These are phyloP conservation scores for Corinectria fuckeliana DNA, from an alignment of 2,329 filamentous ascomycete species.

Conservation along the genomic window DNA sequence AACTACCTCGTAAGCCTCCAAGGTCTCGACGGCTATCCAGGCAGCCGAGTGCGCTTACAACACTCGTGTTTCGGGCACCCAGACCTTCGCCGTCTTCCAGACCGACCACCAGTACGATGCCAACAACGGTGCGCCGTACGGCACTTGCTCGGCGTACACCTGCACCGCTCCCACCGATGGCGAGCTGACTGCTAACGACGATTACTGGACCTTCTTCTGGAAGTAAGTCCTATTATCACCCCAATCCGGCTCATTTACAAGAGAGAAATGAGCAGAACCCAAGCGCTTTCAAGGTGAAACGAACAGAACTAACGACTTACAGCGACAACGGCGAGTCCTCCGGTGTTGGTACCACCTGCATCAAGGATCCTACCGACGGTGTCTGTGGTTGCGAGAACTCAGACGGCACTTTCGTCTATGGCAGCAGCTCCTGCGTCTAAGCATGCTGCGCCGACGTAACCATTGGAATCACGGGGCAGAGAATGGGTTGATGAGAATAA, in stretches of 20 bases:
- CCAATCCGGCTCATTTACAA: not conserved
- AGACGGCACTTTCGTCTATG: conserved; percentile 28
- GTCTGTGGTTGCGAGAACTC: conserved; percentile 36
- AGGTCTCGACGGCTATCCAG: conserved; percentile 34
- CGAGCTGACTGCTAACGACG: conserved; percentile 21
- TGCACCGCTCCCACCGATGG: conserved; percentile 26
- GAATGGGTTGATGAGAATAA: too few relatives aligned
- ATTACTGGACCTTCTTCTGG: conserved; percentile 39
- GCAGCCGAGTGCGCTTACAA: conserved; percentile 37
- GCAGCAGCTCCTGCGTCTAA: conserved; percentile 28
- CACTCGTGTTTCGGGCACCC: conserved; percentile 33
- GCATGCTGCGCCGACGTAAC: not conserved
- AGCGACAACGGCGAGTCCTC: conserved; percentile 30
- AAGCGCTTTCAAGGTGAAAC: not conserved
- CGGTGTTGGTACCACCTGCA: conserved; percentile 34
- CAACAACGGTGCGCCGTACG: conserved; percentile 35
- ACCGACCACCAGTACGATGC: conserved; percentile 34
- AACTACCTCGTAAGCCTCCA: conserved; percentile 18
- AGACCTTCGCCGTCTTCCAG: conserved; percentile 36
- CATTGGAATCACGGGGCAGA: too few relatives aligned
- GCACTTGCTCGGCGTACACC: conserved; percentile 31
- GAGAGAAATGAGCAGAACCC: not conserved
- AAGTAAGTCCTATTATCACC: conserved; percentile 15
- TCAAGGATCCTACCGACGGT: conserved; percentile 33
- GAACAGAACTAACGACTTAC: not conserved